Base-by-base conservation (phyloP, 1,139 yeast genomes). In the Lodderomyces orthopsilosis region DNA sequence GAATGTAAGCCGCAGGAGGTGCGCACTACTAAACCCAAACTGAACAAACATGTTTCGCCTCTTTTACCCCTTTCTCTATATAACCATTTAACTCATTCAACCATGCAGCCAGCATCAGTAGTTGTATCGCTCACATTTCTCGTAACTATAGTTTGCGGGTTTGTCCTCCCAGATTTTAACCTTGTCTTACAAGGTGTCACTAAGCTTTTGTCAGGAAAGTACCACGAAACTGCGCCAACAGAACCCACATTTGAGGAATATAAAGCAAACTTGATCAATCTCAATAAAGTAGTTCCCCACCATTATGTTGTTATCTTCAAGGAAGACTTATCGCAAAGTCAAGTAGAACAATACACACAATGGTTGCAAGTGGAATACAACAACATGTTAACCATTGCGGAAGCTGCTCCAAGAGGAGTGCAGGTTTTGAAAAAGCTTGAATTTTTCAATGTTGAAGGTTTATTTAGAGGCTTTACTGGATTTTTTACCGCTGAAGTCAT, bases 261-360 rank as follows among this genome's bases (percentile, higher is more conserved):
- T 19, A 38, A 38, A 26, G 22, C 43, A 22, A 41, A 32, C 6
- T 32, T 17, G 27, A 35, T 43, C 28, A 37, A 37, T 14, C 38
- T 45, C 18, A 48, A 47, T 13, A 45, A 41, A 24, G 56, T 75
- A 42, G 77, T 88, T 54, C 85, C 90, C 32, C 79, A 63, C 44
- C 64, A 57, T 43, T 70, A 68, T 47, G 63, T 70, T 36, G 59
- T 69, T 38, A 69, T 70, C 19, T 64, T 66, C 45, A 62, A 69
- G 18, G 65, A 65, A 14, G 64, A 55, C 15, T 54, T 59, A 36
- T 45, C 55, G 4, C 51, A 51, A 7, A 47, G 54, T 3, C 62
- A 56, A 35, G 69, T 77, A 32, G 68, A 68, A 24, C 74, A 79
- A 70, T 95, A 88, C 67, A 75, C 75, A 57, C 75, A 76, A 56